Conservation (phyloP, 345 rosid species). For the Trapa bicornis region DNA sequence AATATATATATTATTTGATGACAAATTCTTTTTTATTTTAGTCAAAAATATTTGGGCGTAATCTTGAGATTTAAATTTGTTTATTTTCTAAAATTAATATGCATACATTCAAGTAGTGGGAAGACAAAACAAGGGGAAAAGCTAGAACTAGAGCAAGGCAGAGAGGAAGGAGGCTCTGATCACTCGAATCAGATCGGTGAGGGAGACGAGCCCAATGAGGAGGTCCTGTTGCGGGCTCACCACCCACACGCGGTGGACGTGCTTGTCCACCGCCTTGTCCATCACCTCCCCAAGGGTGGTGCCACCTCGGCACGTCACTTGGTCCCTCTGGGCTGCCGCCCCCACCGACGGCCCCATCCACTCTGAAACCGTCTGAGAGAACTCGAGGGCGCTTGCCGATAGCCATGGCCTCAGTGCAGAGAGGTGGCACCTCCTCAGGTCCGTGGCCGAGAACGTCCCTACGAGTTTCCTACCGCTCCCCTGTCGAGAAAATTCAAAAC, state of each 20-base stretch:
- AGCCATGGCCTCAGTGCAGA: slow-evolving; percentile 47
- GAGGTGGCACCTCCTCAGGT: slow-evolving; percentile 57
- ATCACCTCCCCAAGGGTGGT: slow-evolving; percentile 39
- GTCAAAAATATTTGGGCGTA: too few relatives aligned
- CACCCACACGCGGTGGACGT: slow-evolving; percentile 76
- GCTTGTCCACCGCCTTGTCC: slow-evolving; percentile 42
- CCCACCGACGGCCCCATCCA: background rate
- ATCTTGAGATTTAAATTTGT: too few relatives aligned
- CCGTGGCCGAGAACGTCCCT: slow-evolving; percentile 78
- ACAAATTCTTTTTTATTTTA: too few relatives aligned
- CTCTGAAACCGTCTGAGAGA: slow-evolving; percentile 32
- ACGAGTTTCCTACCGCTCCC: slow-evolving; percentile 51
- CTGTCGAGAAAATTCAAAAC: slow-evolving; percentile 18
- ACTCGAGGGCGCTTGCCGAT: slow-evolving; percentile 39
- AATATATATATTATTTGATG: too few relatives aligned
- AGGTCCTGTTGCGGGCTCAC: slow-evolving; percentile 29
- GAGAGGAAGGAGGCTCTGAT: slow-evolving; percentile 29
- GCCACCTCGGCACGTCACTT: slow-evolving; percentile 34
- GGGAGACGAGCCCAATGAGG: slow-evolving; percentile 45
- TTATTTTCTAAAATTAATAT: too few relatives aligned
- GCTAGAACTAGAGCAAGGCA: background rate
- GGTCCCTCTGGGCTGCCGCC: slow-evolving; percentile 19
- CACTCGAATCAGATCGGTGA: slow-evolving; percentile 54
- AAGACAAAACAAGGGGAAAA: too few relatives aligned
- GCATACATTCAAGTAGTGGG: too few relatives aligned